Conservation (phyloP, 2,329 filamentous ascomycete species). For the Cordyceps cicadae region DNA sequence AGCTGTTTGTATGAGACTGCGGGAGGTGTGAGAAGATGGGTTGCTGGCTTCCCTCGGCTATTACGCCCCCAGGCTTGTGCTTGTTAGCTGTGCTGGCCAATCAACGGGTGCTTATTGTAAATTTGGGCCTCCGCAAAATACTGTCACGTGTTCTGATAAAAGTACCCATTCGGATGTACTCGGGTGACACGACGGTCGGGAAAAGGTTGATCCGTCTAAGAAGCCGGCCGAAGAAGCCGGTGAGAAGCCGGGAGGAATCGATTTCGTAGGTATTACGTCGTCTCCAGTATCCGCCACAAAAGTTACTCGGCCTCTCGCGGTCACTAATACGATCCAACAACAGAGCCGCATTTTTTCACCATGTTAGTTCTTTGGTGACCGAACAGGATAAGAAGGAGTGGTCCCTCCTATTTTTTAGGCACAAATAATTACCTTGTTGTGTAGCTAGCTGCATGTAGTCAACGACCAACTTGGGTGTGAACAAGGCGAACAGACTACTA, state of each 20-base stretch:
- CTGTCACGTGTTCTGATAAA: neutral
- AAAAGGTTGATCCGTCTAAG: neutral
- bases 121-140: neutral
- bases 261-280: too few species aligned
- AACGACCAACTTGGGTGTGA: too few species aligned
- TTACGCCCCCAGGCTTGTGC: constrained; percentile 9
- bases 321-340: too few species aligned
- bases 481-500: too few species aligned
- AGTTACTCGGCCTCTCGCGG: neutral
- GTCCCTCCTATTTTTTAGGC: too few species aligned
- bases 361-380: too few species aligned
- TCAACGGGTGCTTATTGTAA: constrained; percentile 11
- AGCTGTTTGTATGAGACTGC: neutral
- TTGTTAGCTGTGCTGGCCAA: neutral
- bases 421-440: too few species aligned
- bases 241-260: neutral
- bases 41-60: constrained; percentile 11
- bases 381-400: too few species aligned
- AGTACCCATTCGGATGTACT: constrained; percentile 3
- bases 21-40: constrained; percentile 1
- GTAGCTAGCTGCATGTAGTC: too few species aligned
- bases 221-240: constrained; percentile 1
- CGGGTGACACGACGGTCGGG: neutral
- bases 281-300: too few species aligned
- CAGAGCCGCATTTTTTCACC: too few species aligned